Percentiles rank a stretch among this genome's conserved stretches.
Evolutionary conservation across 2,329 filamentous ascomycete genomes (phyloP).

Genomic region (Penicillium sp.): DNA sequence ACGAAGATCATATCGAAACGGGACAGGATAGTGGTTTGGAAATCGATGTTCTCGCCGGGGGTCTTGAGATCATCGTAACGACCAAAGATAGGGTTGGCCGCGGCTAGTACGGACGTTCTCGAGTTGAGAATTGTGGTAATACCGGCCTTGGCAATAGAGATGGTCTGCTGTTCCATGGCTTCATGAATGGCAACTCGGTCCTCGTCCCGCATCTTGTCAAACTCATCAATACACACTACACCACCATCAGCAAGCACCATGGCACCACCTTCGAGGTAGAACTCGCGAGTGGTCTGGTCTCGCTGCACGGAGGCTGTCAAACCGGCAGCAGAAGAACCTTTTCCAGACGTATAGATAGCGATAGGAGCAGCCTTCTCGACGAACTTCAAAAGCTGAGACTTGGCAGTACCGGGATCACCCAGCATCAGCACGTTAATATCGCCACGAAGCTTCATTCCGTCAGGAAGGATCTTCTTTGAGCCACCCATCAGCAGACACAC

Average conservation of each 20-base stretch:
- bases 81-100: constrained; percentile 95
- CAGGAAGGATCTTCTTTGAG: constrained; percentile 94
- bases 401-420: constrained; percentile 96
- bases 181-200: constrained; percentile 98
- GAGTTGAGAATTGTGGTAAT: constrained; percentile 98
- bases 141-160: constrained; percentile 96
- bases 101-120: constrained; percentile 88
- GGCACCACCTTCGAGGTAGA: constrained; percentile 95
- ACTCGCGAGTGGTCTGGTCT: constrained; percentile 86
- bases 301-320: constrained; percentile 94
- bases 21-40: constrained; percentile 95
- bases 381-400: constrained; percentile 95
- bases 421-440: constrained; percentile 97
- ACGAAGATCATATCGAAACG: constrained; percentile 99
- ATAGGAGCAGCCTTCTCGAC: constrained; percentile 95
- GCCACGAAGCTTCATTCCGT: constrained; percentile 95
- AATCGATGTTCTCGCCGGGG: constrained; percentile 97
- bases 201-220: constrained; percentile 99
- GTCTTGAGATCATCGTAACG: constrained; percentile 98
- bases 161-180: constrained; percentile 99
- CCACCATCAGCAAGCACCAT: constrained; percentile 98
- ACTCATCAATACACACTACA: constrained; percentile 98
- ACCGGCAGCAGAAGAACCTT: constrained; percentile 96
- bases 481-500: constrained; percentile 89
- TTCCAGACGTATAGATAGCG: constrained; percentile 97